Conservation (phyloP, 495 filamentous ascomycete genomes). For the Neurospora intermedia region DNA sequence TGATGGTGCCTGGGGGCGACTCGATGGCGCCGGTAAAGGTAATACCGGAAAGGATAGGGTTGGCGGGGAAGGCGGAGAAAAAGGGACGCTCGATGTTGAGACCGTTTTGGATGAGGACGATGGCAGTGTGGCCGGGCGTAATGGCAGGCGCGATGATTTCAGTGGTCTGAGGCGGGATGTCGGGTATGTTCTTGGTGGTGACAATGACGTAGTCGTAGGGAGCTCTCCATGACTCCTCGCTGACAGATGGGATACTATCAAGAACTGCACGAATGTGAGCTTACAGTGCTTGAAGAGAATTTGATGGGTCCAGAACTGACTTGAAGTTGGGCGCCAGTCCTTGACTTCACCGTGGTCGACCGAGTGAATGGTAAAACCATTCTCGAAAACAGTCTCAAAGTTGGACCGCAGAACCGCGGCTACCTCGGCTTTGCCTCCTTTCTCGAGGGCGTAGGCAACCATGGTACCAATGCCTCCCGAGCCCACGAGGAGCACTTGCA, state of each 20-base stretch:
- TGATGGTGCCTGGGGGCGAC: slow-evolving; percentile 30
- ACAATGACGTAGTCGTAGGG: slow-evolving; percentile 43
- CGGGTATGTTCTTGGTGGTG: slow-evolving; percentile 41
- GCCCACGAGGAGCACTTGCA: slow-evolving; percentile 28
- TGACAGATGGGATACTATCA: slow-evolving; percentile 30
- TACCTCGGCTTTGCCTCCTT: slow-evolving; percentile 16
- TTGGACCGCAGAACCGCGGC: slow-evolving; percentile 30
- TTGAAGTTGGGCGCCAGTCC: slow-evolving; percentile 19
- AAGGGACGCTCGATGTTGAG: slow-evolving; percentile 52
- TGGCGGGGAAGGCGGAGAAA: slow-evolving; percentile 37
- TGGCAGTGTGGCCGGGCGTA: slow-evolving; percentile 34
- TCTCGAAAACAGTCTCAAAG: slow-evolving; percentile 16
- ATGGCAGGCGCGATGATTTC: slow-evolving; percentile 39
- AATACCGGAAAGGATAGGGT: slow-evolving; percentile 42
- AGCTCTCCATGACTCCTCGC: slow-evolving; percentile 8
- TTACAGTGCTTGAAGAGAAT: not conserved
- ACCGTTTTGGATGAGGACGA: slow-evolving; percentile 53
- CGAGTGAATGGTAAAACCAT: slow-evolving; percentile 23
- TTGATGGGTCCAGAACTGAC: not conserved
- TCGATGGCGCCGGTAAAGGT: slow-evolving; percentile 41
- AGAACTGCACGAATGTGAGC: slow-evolving; percentile 12
- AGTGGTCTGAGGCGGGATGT: slow-evolving; percentile 24
- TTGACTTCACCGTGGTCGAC: slow-evolving; percentile 22
- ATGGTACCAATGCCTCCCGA: slow-evolving; percentile 31
- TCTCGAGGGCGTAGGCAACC: slow-evolving; percentile 27